Base-by-base conservation (phyloP, 2,329 filamentous ascomycete genomes). In the Aspergillus unguis region DNA sequence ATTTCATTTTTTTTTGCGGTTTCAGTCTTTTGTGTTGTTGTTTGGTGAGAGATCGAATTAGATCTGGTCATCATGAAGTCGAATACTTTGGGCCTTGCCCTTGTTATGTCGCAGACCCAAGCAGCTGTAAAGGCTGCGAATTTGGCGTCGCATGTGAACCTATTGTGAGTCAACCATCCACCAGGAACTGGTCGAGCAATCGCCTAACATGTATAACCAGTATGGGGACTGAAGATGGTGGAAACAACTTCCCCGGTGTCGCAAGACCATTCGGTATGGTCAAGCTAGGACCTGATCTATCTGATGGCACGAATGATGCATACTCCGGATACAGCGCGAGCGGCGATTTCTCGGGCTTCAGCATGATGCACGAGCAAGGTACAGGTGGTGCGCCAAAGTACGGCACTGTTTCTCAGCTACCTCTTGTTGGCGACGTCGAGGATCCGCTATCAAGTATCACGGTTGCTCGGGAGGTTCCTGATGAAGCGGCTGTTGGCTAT, bases 331-430 rank as follows among this genome's bases (percentile, higher is more conserved):
- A 75, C 57, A 52, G 68, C 10, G 50, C 64, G 36, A 57, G 67
- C 28, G 81, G 82, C 3, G 75, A 78, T 31, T 80, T 85, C 57
- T 80, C 77, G 2, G 83, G 81, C 17, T 85, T 85, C 66, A 82
- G 79, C 53, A 75, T 86, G 78, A 80, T 86, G 61, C 84, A 86
- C 58, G 83, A 86, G 63, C 81, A 80, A 55, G 84, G 85, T 3
- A 88, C 85, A 0, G 85, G 85, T 6, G 85, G 85, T 1, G 83
- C 83, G 1, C 84, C 85, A 1, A 88, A 87, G 65, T 88, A 88
- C 55, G 85, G 85, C 4, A 82, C 86, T 1, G 80, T 85, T 31
- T 74, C 80, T 1, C 83, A 85, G 66, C 75, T 85, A 67, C 83
- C 81, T 0, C 67, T 82, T 1, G 61, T 78, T 0, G 81, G 80